These are phyloP conservation scores for Calonectria fujianensis DNA, from an alignment of 2,329 filamentous ascomycete species.

Conservation along the genomic window DNA sequence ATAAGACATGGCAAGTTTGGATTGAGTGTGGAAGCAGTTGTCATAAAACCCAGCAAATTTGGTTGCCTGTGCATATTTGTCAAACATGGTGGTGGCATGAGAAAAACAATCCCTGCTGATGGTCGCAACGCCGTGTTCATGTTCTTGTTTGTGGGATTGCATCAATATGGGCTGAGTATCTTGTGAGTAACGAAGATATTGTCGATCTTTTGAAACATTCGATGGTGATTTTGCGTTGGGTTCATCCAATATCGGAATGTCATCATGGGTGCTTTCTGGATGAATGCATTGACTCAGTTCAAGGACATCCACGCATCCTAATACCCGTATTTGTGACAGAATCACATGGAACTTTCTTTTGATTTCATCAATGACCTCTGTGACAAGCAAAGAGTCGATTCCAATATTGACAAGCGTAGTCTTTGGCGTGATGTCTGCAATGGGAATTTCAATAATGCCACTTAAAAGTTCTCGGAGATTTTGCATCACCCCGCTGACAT, in stretches of 20 bases:
- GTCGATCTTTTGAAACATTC: neutral
- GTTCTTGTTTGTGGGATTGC: neutral
- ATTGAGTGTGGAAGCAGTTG: neutral
- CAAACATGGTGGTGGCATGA: neutral
- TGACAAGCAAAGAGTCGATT: constrained; percentile 5
- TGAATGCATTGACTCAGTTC: constrained; percentile 2
- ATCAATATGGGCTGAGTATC: no score
- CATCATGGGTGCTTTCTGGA: neutral
- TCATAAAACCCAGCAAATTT: neutral
- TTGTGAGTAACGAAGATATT: no score
- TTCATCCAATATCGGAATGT: neutral
- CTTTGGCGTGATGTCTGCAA: neutral
- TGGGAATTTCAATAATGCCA: constrained; percentile 1
- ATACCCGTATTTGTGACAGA: neutral
- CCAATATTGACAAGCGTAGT: neutral
- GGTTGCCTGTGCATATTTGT: neutral
- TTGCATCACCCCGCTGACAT: neutral
- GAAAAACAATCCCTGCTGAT: neutral
- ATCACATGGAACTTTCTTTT: neutral
- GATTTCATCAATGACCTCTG: constrained; percentile 9
- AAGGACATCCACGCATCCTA: neutral
- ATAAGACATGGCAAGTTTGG: neutral
- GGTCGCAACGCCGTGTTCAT: neutral
- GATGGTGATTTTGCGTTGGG: neutral
- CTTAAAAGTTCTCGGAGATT: neutral